A percentile compares a stretch with the other conserved stretches of the same genome.
phyloP scores from a whole-genome alignment of 768 basidiomycete genomes.

The Mycena belliarum region DNA sequence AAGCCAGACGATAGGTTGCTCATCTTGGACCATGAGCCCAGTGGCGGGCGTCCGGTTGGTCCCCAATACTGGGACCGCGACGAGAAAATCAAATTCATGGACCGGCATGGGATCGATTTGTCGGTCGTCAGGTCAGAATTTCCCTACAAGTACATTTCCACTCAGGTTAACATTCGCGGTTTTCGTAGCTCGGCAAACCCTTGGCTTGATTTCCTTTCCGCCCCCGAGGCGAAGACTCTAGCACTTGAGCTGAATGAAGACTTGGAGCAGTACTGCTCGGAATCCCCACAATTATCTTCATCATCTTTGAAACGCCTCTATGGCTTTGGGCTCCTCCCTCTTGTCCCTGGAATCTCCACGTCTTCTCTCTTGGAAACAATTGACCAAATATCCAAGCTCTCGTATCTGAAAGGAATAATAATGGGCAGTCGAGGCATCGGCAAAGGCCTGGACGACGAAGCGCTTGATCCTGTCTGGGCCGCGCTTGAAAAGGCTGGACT shows the following conservation, averaged over 20 bases:
- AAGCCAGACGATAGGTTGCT: conserved; percentile 66
- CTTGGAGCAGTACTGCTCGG: conserved; percentile 77
- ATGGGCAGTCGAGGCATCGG: conserved; percentile 82
- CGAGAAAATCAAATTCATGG: conserved; percentile 86
- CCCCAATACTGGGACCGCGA: conserved; percentile 81
- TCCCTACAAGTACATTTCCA: background rate
- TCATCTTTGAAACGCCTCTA: conserved; percentile 63
- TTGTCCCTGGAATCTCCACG: conserved; percentile 65
- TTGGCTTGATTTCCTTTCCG: conserved; percentile 85
- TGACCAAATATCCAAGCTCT: conserved; percentile 60
- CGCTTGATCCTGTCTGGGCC: conserved; percentile 80
- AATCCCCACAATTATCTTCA: conserved; percentile 47
- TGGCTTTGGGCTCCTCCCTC: conserved; percentile 82
- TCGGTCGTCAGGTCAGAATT: conserved; percentile 70
- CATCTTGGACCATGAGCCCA: conserved; percentile 80
- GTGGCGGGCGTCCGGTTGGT: conserved; percentile 78
- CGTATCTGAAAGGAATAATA: conserved; percentile 75
- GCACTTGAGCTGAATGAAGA: conserved; percentile 76
- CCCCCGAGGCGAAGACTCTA: conserved; percentile 62
- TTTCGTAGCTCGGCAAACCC: conserved; percentile 76
- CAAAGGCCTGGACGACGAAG: conserved; percentile 76
- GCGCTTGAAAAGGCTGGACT: conserved; percentile 69
- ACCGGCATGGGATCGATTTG: conserved; percentile 75
- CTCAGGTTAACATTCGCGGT: background rate
- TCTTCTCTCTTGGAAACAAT: conserved; percentile 63